Evolutionary conservation across 495 filamentous ascomycete genomes (phyloP).

Genomic region (Clohesyomyces aquaticus): DNA sequence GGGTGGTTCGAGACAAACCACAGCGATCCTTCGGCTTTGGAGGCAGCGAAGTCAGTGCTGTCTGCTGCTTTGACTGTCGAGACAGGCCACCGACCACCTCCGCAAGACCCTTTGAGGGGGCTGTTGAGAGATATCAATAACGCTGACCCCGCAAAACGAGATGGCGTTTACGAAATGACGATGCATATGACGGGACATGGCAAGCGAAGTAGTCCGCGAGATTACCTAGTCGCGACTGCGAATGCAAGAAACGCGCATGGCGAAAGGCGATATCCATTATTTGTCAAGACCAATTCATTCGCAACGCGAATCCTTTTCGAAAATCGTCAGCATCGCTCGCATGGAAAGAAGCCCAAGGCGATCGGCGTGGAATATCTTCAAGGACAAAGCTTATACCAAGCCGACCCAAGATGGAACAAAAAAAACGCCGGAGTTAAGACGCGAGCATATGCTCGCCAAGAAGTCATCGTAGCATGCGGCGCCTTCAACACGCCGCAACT

Average conservation of each 20-base stretch:
- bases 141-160: neutral
- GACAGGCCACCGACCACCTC: too few relatives aligned
- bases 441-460: constrained; percentile 54
- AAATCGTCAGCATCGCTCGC: constrained; percentile 17
- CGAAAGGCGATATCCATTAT: constrained; percentile 46
- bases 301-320: constrained; percentile 64
- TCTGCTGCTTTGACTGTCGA: neutral
- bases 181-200: neutral
- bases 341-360: constrained; percentile 54
- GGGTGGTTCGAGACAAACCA: neutral
- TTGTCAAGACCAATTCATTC: constrained; percentile 60
- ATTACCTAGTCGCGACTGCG: neutral
- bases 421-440: constrained; percentile 49
- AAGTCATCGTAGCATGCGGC: constrained; percentile 67
- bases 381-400: constrained; percentile 62
- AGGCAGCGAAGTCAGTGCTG: neutral
- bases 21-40: neutral
- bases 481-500: constrained; percentile 64
- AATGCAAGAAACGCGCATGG: constrained; percentile 48
- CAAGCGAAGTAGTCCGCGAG: constrained; percentile 1
- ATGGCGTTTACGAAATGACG: neutral
- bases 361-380: constrained; percentile 66
- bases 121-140: neutral
- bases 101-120: neutral
- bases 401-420: constrained; percentile 51